Evolutionary conservation across 495 filamentous ascomycete genomes (phyloP).

Genomic region (Annulohypoxylon bovei): DNA sequence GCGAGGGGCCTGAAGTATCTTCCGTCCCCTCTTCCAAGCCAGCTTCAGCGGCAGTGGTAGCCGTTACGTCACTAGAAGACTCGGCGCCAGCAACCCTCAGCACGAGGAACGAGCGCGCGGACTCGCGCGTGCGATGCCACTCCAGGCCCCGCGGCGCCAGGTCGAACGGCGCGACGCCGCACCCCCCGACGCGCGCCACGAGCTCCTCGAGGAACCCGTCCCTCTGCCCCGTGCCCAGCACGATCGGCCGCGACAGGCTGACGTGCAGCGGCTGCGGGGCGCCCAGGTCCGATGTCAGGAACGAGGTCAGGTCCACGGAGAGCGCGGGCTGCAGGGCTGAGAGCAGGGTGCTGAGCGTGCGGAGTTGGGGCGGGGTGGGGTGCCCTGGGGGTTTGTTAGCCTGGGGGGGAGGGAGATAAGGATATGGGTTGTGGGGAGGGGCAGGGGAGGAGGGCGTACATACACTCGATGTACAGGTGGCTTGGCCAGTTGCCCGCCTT

Average conservation of each 20-base stretch:
- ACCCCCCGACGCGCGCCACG: conserved; percentile 40
- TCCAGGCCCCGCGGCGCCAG: conserved; percentile 43
- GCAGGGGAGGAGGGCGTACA: conserved; percentile 51
- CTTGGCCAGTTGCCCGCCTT: conserved; percentile 91
- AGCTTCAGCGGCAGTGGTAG: no score
- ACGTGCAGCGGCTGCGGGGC: conserved; percentile 87
- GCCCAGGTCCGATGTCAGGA: conserved; percentile 79
- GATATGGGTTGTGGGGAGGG: not conserved
- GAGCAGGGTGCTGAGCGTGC: conserved; percentile 64
- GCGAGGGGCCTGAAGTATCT: not conserved
- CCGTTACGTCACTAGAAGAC: no score
- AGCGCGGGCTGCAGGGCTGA: conserved; percentile 44
- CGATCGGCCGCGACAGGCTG: conserved; percentile 81
- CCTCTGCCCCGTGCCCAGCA: conserved; percentile 71
- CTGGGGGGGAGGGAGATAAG: not conserved
- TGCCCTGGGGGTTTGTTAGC: conserved; percentile 71
- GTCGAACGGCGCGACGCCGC: conserved; percentile 50
- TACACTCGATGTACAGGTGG: conserved; percentile 94
- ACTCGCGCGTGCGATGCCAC: conserved; percentile 65
- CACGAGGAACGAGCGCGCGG: conserved; percentile 87
- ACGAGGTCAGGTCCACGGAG: conserved; percentile 59
- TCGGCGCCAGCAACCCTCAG: conserved; percentile 58
- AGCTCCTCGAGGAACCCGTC: conserved; percentile 66
- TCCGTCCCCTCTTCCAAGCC: no score
- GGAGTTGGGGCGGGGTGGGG: conserved; percentile 67